Conservation (phyloP, 768 basidiomycete species). For the Hebeloma cylindrosporum region DNA sequence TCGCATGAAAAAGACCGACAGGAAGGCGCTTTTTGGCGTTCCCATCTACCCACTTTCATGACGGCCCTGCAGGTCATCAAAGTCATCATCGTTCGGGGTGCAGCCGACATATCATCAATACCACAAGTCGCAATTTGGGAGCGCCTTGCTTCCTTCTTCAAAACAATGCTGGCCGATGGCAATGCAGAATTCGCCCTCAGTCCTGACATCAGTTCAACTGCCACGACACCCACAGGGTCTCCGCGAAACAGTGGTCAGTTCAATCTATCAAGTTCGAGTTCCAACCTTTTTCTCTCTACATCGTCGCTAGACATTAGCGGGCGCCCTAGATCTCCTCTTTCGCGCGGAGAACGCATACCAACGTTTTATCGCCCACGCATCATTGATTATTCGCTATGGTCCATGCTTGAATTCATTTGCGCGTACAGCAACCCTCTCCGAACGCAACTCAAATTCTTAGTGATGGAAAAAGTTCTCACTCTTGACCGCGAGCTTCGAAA, state of each 20-base stretch:
- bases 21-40: conserved; percentile 25
- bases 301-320: conserved; percentile 30
- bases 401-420: conserved; percentile 64
- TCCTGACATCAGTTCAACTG: conserved; percentile 41
- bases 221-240: conserved; percentile 52
- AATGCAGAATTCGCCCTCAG: conserved; percentile 60
- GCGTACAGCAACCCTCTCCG: conserved; percentile 61
- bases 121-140: conserved; percentile 60
- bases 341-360: conserved; percentile 15
- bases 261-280: conserved; percentile 23
- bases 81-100: conserved; percentile 61
- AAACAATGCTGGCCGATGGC: conserved; percentile 52
- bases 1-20: conserved; percentile 27
- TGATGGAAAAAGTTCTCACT: conserved; percentile 59
- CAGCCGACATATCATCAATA: conserved; percentile 53
- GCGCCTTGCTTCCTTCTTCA: conserved; percentile 56
- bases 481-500: conserved; percentile 52
- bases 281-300: conserved; percentile 22
- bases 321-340: conserved; percentile 21
- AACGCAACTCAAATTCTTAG: conserved; percentile 63
- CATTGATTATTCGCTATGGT: conserved; percentile 75
- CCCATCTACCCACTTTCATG: conserved; percentile 43
- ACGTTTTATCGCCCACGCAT: conserved; percentile 47
- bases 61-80: conserved; percentile 69
- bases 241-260: conserved; percentile 48